These are phyloP conservation scores for Annulohypoxylon maeteangense DNA, from an alignment of 495 filamentous ascomycete species.

Conservation along the genomic window DNA sequence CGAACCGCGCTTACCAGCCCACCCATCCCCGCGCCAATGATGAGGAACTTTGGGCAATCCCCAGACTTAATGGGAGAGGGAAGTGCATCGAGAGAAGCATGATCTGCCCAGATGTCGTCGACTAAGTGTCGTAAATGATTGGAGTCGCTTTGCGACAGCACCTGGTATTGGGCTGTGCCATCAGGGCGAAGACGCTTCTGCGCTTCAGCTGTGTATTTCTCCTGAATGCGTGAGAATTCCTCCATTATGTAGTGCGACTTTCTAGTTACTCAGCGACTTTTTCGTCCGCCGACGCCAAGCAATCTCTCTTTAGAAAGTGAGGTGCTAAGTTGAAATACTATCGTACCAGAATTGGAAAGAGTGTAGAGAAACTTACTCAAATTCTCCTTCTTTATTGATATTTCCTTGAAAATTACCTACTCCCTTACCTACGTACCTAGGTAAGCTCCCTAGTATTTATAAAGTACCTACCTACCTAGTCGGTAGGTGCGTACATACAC, in stretches of 20 bases:
- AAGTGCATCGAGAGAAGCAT: constrained; percentile 51
- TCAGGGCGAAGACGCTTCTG: constrained; percentile 59
- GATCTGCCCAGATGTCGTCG: constrained; percentile 60
- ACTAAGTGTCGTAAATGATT: constrained; percentile 49
- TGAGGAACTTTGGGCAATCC: constrained; percentile 55
- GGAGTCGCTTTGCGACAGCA: constrained; percentile 44
- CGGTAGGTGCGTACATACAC: too few species aligned
- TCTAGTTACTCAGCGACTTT: background rate
- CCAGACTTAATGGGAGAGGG: constrained; percentile 42
- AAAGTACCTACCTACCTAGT: too few species aligned
- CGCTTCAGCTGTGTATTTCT: constrained; percentile 59
- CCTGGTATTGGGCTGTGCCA: constrained; percentile 55
- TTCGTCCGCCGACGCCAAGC: background rate
- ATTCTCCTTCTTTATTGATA: too few species aligned
- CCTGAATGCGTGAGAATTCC: constrained; percentile 47
- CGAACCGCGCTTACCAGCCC: constrained; percentile 61
- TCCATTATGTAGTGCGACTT: constrained; percentile 29
- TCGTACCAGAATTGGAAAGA: background rate
- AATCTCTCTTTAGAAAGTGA: background rate
- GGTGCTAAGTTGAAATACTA: too few species aligned
- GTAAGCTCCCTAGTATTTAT: too few species aligned
- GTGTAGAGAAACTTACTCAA: too few species aligned
- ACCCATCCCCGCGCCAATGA: constrained; percentile 64
- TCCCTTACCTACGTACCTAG: too few species aligned
- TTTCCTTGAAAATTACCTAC: too few species aligned